A percentile compares a stretch with the other conserved stretches of the same genome.
phyloP scores from a whole-genome alignment of 1,139 yeast genomes.

The Hemisphaericaspora lyxosophila region DNA sequence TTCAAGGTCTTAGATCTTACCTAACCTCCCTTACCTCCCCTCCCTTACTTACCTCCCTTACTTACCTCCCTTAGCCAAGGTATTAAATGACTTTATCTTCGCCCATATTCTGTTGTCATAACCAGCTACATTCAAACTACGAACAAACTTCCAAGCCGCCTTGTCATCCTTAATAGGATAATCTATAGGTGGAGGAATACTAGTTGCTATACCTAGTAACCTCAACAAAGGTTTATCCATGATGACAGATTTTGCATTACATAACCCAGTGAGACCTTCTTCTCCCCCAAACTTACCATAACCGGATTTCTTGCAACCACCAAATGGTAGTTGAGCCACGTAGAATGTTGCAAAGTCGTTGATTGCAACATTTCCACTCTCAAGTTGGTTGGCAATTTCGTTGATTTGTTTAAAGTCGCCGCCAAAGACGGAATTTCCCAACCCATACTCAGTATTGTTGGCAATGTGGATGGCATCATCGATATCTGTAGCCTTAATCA shows the following conservation, averaged over 20 bases:
- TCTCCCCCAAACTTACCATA: slow-evolving; percentile 97
- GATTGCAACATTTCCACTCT: slow-evolving; percentile 90
- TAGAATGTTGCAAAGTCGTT: slow-evolving; percentile 96
- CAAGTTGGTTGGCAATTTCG: slow-evolving; percentile 59
- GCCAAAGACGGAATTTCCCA: slow-evolving; percentile 90
- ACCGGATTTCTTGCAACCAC: slow-evolving; percentile 90
- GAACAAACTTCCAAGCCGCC: slow-evolving; percentile 86
- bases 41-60: slow-evolving; percentile 3
- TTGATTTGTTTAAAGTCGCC: slow-evolving; percentile 54
- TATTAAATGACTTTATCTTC: slow-evolving; percentile 41
- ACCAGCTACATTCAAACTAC: slow-evolving; percentile 81
- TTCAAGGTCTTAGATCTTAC: too few relatives aligned
- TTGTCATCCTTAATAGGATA: slow-evolving; percentile 83
- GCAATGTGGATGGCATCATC: slow-evolving; percentile 77
- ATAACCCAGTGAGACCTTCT: slow-evolving; percentile 88
- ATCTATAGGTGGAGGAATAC: slow-evolving; percentile 84
- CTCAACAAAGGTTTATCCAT: slow-evolving; percentile 74
- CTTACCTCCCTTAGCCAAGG: slow-evolving; percentile 33
- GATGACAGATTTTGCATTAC: slow-evolving; percentile 82
- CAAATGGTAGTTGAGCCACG: slow-evolving; percentile 94
- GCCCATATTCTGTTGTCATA: slow-evolving; percentile 77
- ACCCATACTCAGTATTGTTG: slow-evolving; percentile 83
- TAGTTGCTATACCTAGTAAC: slow-evolving; percentile 60
- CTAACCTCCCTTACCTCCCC: too few relatives aligned
- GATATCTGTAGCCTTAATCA: slow-evolving; percentile 66